Base-by-base conservation (phyloP, 768 basidiomycete species). In the Leccinum olivaceopallidum region DNA sequence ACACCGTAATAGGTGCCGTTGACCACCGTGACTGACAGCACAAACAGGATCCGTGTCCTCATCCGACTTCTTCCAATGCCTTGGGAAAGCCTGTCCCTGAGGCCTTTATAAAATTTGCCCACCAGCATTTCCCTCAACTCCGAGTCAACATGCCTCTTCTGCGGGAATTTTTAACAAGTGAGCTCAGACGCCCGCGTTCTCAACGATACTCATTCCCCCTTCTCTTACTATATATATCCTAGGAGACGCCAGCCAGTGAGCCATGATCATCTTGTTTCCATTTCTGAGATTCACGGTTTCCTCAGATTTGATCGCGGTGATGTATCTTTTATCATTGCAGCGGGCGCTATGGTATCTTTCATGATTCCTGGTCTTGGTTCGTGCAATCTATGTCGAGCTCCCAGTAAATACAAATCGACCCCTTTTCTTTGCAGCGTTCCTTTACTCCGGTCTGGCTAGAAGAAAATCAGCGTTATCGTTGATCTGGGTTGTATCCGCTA, bases 321-420 rank as follows among this genome's bases (percentile, higher is more conserved):
- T 77, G 71, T 90, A 16, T 76, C 86, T 9, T 92, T 90, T 71
- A 86, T 92, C 64, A 82, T 85, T 14, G 69, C 88, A 6, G 79
- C 85, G 28, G 87, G 87, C 24, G 83, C 84, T n/a, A 83, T 91
- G 78, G 90, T 91, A 9, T 79, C 83, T 55, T 85, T 90, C 76
- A 92, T 90, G 89, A 79, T 92, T 44, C 89, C 88, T 51, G 88
- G 88, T 12, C 82, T 90, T 36, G 86, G 89, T 86, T 63, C 62
- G 76, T 22, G 39, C 44, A 20, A 10, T 56, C 53, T 32, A 53
- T 54, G 20, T 32, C 7, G 6, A 54, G 57, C 63, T 60, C 47
- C n/a, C 2, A 28, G 20, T 9, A 6, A 37, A 54, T 54, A 42
- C 51, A 39, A 24, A 22, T 26, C 58, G 56, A 56, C 26, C 32